Base-by-base conservation (phyloP, 1,284 basidiomycete species). In the Hypsizygus ulmarius region DNA sequence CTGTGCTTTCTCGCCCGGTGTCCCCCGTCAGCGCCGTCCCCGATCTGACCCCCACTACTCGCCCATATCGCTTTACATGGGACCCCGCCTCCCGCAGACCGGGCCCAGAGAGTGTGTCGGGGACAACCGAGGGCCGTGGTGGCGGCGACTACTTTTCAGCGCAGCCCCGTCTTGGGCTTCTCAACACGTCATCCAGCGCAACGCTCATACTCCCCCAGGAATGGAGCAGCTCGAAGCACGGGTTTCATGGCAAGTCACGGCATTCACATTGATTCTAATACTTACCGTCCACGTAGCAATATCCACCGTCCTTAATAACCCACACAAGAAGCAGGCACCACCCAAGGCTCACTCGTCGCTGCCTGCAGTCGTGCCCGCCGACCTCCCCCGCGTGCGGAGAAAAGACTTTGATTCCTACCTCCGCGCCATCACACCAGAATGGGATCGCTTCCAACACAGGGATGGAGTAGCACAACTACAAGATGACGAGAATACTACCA, bases 371-470 rank as follows among this genome's bases (percentile, higher is more conserved):
- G 74, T 80, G 3, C 80, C 84, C 1, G 82, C 85, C 0, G 81
- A 84, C 43, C 75, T 92, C 5, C 90, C 90, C 39, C 83, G 88
- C 43, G 84, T 91, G 6, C 77, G 86, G 37, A 79, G 90, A 38
- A 91, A 87, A 61, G 89, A 93, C 66, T 93, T 94, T 61, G 89
- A 93, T 52, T 67, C 82, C 1, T 96, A 95, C 69, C 74, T 95
- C 12, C 75, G 78, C 28, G 76, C 83, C 5, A 78, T 95, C 49
- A 69, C 75, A 0, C 80, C 87, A 7, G 86, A 93, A 60, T 94
- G 90, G 84, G 83, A 87, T 47, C 75, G 74, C 39, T 86, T 87
- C 59, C 71, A 84, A 57, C 73, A 70, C 28, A 68, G 69, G 27
- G 75, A 78, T 12, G 75, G 69, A 10, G 67, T 67, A 49, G 71